phyloP scores from a whole-genome alignment of 2,329 filamentous ascomycete species.

The Phaeosphaeriaceae sp. region DNA sequence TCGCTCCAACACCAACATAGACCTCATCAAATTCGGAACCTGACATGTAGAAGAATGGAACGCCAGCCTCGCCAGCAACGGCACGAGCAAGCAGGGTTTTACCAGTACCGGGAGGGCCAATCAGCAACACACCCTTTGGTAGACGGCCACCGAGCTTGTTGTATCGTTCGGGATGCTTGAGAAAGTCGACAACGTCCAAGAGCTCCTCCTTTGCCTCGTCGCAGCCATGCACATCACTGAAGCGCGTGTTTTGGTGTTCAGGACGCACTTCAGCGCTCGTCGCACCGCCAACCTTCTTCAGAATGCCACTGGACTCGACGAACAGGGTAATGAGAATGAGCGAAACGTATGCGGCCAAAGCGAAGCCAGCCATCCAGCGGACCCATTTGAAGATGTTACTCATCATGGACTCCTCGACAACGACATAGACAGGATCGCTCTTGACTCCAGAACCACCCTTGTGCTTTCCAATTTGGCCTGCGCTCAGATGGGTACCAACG shows the following conservation, averaged over 20 bases:
- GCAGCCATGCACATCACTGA: slow-evolving; percentile 93
- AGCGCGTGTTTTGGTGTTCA: slow-evolving; percentile 89
- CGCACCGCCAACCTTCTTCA: slow-evolving; percentile 77
- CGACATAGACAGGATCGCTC: slow-evolving; percentile 88
- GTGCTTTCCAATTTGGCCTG: slow-evolving; percentile 68
- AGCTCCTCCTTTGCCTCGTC: slow-evolving; percentile 98
- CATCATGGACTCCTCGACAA: slow-evolving; percentile 88
- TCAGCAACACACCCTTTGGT: slow-evolving; percentile 93
- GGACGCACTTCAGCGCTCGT: slow-evolving; percentile 87
- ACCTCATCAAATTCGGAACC: slow-evolving; percentile 98
- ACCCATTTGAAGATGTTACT: slow-evolving; percentile 87
- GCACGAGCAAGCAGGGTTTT: slow-evolving; percentile 96
- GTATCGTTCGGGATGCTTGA: slow-evolving; percentile 92
- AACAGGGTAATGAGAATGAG: slow-evolving; percentile 81
- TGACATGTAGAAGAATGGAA: slow-evolving; percentile 99
- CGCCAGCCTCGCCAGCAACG: slow-evolving; percentile 94
- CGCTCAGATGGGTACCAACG: slow-evolving; percentile 73
- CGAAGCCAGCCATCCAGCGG: slow-evolving; percentile 83
- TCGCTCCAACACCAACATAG: slow-evolving; percentile 95
- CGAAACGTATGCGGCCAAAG: slow-evolving; percentile 78
- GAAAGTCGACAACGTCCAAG: slow-evolving; percentile 94
- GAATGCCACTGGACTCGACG: slow-evolving; percentile 78
- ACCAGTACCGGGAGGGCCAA: slow-evolving; percentile 95
- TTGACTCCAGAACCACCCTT: slow-evolving; percentile 72
- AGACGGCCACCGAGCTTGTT: slow-evolving; percentile 93